These are phyloP conservation scores for Glycine latifolia DNA, from an alignment of 306 rosid genomes.

Conservation along the genomic window DNA sequence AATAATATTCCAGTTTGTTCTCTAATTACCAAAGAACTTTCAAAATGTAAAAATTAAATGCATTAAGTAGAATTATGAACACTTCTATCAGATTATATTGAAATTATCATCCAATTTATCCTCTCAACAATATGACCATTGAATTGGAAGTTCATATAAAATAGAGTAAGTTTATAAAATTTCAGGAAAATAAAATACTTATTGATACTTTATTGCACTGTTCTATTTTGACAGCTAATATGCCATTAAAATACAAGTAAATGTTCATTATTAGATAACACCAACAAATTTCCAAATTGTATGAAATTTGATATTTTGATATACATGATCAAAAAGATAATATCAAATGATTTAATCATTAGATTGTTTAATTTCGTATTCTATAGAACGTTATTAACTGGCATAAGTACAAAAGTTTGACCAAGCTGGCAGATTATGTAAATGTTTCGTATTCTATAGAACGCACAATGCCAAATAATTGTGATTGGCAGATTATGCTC, in stretches of 20 bases:
- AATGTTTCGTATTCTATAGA: neutral
- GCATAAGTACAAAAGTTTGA: neutral
- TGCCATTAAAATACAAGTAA: neutral
- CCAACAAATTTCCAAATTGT: neutral
- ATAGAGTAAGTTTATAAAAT: neutral
- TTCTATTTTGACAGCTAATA: neutral
- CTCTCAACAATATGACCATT: neutral
- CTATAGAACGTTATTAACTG: neutral
- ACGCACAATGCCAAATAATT: neutral
- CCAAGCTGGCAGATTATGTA: too few species aligned
- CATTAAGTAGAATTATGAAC: neutral
- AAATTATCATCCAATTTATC: slow-evolving; percentile 11
- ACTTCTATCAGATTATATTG: neutral
- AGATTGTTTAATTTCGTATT: neutral
- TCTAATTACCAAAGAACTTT: neutral
- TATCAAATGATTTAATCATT: too few species aligned
- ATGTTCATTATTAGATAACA: neutral
- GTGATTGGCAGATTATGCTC: neutral
- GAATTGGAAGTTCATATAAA: neutral
- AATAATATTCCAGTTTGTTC: neutral
- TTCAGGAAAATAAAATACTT: neutral
- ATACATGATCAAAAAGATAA: too few species aligned
- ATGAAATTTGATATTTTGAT: too few species aligned
- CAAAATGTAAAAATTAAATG: neutral
- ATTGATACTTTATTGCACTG: neutral